These are phyloP conservation scores for Malassezia equina DNA, from an alignment of 1,284 basidiomycete species.

Conservation along the genomic window DNA sequence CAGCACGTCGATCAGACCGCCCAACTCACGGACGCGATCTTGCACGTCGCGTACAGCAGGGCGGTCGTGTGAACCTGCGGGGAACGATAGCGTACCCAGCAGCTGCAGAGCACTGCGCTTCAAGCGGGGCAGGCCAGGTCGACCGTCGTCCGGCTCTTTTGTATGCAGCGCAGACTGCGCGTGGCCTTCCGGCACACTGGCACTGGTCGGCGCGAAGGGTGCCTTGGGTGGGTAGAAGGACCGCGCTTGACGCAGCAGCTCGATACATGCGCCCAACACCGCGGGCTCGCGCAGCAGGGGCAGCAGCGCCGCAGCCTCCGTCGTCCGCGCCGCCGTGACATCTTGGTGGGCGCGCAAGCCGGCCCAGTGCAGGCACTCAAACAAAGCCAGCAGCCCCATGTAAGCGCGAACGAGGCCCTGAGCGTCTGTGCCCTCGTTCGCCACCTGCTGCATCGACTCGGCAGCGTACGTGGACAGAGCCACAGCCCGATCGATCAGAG, in stretches of 20 bases:
- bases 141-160: neutral
- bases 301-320: neutral
- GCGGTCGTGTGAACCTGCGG: neutral
- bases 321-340: neutral
- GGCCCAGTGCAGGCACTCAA: neutral
- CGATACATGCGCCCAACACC: slow-evolving; percentile 2
- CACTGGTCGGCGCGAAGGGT: neutral
- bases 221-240: slow-evolving; percentile 7
- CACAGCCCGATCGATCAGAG: neutral
- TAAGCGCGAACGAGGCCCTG: slow-evolving; percentile 11
- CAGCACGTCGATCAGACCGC: slow-evolving; percentile 36
- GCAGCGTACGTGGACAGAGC: neutral
- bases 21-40: slow-evolving; percentile 27
- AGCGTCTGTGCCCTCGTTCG: neutral
- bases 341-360: slow-evolving; percentile 13
- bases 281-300: slow-evolving; percentile 6
- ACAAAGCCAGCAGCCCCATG: slow-evolving; percentile 13
- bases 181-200: neutral
- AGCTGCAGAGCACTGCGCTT: slow-evolving; percentile 14
- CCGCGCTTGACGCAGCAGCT: slow-evolving; percentile 2
- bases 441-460: neutral
- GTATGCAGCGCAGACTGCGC: neutral
- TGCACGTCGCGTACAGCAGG: slow-evolving; percentile 20
- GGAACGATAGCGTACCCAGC: slow-evolving; percentile 7
- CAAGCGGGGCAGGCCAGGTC: slow-evolving; percentile 9